phyloP scores from a whole-genome alignment of 1,139 yeast species.

The Zygosaccharomyces sapae region DNA sequence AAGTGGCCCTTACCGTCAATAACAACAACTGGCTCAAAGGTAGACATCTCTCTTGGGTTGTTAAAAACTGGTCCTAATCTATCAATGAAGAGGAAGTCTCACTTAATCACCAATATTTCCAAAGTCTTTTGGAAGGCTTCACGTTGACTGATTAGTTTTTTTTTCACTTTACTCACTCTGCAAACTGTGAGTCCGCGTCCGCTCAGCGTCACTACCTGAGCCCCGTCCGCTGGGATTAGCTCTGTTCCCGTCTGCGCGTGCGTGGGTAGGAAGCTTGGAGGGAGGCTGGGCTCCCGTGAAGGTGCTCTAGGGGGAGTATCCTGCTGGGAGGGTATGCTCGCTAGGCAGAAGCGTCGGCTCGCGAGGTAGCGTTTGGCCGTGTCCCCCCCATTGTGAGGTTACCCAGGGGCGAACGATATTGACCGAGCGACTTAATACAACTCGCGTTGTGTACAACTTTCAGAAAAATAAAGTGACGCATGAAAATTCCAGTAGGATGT shows the following conservation, averaged over 20 bases:
- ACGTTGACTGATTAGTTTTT: constrained; percentile 4
- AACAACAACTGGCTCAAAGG: constrained; percentile 95
- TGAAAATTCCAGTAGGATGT: background rate
- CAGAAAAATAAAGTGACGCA: background rate
- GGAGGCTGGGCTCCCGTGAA: background rate
- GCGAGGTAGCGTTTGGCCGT: background rate
- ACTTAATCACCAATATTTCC: constrained; percentile 2
- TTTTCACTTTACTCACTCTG: constrained; percentile 4
- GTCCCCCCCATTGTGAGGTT: background rate
- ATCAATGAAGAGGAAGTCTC: constrained; percentile 4
- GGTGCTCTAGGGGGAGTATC: no score
- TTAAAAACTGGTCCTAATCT: constrained; percentile 7
- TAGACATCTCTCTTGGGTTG: constrained; percentile 57
- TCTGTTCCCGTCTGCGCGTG: background rate
- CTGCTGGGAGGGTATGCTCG: no score
- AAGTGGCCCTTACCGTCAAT: constrained; percentile 98
- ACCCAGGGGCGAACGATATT: background rate
- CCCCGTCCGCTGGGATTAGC: constrained; percentile 1
- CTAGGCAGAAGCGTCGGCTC: background rate
- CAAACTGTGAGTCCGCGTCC: constrained; percentile 3
- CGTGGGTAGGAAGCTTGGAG: no score
- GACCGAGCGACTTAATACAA: background rate
- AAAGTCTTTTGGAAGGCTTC: constrained; percentile 3
- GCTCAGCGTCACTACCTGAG: constrained; percentile 1
- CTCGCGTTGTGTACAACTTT: background rate